Percentiles rank a stretch among this genome's conserved stretches.
Evolutionary conservation across 2,329 filamentous ascomycete species (phyloP).

Genomic region (Xylaria polymorpha): DNA sequence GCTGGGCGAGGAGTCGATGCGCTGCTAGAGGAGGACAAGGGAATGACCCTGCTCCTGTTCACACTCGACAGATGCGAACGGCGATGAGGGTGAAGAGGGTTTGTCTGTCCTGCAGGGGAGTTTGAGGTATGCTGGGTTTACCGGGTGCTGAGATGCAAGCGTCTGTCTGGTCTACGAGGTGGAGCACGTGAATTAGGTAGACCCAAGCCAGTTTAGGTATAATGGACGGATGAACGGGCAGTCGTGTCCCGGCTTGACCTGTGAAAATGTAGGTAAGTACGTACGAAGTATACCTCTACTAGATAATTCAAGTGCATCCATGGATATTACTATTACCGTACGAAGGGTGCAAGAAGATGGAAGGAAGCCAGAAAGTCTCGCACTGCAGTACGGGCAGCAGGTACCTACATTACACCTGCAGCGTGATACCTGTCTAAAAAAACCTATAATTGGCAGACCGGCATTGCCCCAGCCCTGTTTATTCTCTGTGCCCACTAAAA

Average conservation of each 20-base stretch:
- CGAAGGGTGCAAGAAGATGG: too few species aligned
- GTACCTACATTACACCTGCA: background rate
- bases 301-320: too few species aligned
- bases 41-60: conserved; percentile 1
- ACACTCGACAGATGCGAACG: background rate
- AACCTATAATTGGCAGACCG: conserved; percentile 21
- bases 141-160: background rate
- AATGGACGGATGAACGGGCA: background rate
- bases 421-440: conserved; percentile 3
- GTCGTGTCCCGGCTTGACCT: background rate
- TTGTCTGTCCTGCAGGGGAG: background rate
- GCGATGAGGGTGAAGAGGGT: background rate
- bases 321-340: too few species aligned
- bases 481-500: conserved; percentile 17
- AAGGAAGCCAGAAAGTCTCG: background rate
- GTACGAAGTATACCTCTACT: too few species aligned
- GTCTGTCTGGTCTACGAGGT: background rate
- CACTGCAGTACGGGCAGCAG: background rate
- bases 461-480: conserved; percentile 9
- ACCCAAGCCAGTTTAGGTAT: background rate
- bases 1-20: background rate
- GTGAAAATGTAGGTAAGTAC: too few species aligned
- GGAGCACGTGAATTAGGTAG: background rate
- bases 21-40: background rate
- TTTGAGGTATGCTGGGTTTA: background rate